Base-by-base conservation (phyloP, 345 rosid genomes). In the Brassica cretica region DNA sequence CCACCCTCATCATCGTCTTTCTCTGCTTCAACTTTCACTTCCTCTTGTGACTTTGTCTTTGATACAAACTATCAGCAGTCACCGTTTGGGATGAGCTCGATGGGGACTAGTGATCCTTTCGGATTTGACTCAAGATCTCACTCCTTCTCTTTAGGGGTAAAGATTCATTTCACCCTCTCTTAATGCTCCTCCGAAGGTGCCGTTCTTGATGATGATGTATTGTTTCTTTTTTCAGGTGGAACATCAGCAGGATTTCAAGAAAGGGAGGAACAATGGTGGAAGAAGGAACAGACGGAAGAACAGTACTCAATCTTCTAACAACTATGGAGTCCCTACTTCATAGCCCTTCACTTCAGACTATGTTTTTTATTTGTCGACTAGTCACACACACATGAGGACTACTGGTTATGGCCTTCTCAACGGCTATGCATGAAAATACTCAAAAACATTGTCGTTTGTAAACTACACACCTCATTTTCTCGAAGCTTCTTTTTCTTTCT, bases 141-240 rank as follows among this genome's bases (percentile, higher is more conserved):
- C 70, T 70, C 79, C n/a, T 49, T 49, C 18, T 87, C 89, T 29
- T 62, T 89, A 16, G 98, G 98, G 91, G 97, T 92, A 84, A 84
- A 3, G 27, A 3, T 44, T 44, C 51, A 6, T 1, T 12, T 8
- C 8, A 2, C 21, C 4, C 61, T 18, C 32, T 6, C 27, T 32
- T 16, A 4, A 12, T 56, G 18, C 14, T 56, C 4, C n/a, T n/a
- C 1, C n/a, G 25, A n/a, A 7, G 18, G 8, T n/a, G 24, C 15
- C 4, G 9, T 21, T 70, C 24, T 5, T 59, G 60, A 44, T 32
- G 41, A 32, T 61, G 68, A 64, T 25, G 29, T 3, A 44, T 24
- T 19, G 46, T 32, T 8, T 8, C 27, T 32, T 5, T 56, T 33
- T 70, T 39, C 88, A 87, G 91, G 92, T 83, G 86, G 92, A 82